Conservation (phyloP, 768 basidiomycete genomes). For the Coprinopsis sp. region DNA sequence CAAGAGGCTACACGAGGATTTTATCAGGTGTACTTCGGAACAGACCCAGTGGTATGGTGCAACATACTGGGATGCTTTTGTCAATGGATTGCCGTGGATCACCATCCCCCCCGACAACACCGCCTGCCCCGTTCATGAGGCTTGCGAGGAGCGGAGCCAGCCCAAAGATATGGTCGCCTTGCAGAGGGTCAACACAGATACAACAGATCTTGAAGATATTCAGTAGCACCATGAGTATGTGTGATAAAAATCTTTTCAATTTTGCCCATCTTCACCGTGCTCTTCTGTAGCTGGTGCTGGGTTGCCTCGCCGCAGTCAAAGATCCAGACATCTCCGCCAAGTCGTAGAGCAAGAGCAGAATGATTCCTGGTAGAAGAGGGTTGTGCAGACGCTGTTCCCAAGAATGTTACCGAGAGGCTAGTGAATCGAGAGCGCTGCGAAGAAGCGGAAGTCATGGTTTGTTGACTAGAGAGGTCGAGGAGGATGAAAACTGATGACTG, state of each 20-base stretch:
- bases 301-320: constrained; percentile 87
- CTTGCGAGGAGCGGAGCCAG: constrained; percentile 64
- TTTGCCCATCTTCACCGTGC: constrained; percentile 69
- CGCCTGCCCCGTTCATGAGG: constrained; percentile 71
- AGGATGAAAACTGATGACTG: too few relatives aligned
- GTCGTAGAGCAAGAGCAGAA: constrained; percentile 63
- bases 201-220: neutral
- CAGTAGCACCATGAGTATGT: constrained; percentile 79
- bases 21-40: constrained; percentile 1
- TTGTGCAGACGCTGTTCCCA: constrained; percentile 79
- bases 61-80: constrained; percentile 30
- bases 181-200: constrained; percentile 4
- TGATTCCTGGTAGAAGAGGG: constrained; percentile 78
- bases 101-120: constrained; percentile 37
- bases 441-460: constrained; percentile 7
- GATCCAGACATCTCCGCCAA: constrained; percentile 71
- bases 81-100: constrained; percentile 51
- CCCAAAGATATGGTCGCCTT: constrained; percentile 83
- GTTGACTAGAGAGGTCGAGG: neutral
- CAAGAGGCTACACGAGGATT: constrained; percentile 46
- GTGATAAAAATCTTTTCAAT: constrained; percentile 85
- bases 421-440: constrained; percentile 14
- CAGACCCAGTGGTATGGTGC: neutral
- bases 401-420: constrained; percentile 60
- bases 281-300: constrained; percentile 72